Base-by-base conservation (phyloP, 2,329 filamentous ascomycete species). In the Microcyclosporella mali region DNA sequence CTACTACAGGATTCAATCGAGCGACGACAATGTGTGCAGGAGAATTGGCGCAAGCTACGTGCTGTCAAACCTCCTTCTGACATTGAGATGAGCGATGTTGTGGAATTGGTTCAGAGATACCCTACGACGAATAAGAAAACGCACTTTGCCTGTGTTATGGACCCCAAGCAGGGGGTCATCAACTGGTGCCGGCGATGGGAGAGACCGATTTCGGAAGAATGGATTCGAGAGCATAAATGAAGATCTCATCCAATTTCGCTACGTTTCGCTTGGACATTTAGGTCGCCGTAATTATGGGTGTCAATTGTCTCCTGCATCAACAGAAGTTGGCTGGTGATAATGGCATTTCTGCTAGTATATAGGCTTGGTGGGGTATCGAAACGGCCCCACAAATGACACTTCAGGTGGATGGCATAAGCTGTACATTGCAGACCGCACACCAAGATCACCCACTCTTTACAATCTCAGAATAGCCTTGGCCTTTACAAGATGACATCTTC, bases 111-210 rank as follows among this genome's bases (percentile, higher is more conserved):
- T 7, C 62, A 64, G 16, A 62, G 62, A 11, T 74, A 70, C 46
- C 78, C 78, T 0, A 73, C 74, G 3, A 70, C 70, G 12, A 81
- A 80, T 52, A 72, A 78, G 42, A 66, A 65, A 27, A 80, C 76
- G 2, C 77, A 82, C 59, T 82, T 75, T 59, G 70, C 71, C 3
- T 69, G 70, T 16, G 61, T 82, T 18, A 72, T 82, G 70, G 77
- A 81, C 60, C 72, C 78, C 9, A 35, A 31, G n/a, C 27, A 44
- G 21, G 53, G 55, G 1, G 34, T 9, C n/a, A 38, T 55, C 7
- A 37, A 21, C n/a, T 57, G 53, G 53, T 52, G 47, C 39, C 37
- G 49, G 11, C 35, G 44, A 17, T 56, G 55, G 55, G 37, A 41
- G 8, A 48, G 40, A 38, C 53, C 55, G 3, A 33, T 55, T 2